Evolutionary conservation across 1,139 yeast genomes (phyloP).

Genomic region (Candida gigantensis): DNA sequence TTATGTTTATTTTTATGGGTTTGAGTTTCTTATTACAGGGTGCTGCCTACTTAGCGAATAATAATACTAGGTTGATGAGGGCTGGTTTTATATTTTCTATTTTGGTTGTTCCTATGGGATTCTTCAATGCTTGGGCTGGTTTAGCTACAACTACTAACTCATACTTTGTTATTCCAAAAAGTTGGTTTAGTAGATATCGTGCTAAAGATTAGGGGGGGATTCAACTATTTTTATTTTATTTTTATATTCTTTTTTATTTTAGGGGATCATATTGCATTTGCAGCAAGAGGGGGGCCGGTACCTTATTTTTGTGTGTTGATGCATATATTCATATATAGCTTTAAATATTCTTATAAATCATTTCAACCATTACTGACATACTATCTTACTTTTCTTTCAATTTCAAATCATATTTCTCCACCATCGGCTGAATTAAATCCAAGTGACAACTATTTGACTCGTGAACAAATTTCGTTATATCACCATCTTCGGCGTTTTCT

Average conservation of each 20-base stretch:
- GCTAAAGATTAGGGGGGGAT: too few species aligned
- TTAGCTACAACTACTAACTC: conserved; percentile 29
- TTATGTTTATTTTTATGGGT: neutral
- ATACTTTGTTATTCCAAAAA: conserved; percentile 18
- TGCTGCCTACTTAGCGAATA: neutral
- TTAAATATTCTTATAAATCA: too few species aligned
- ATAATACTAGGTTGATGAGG: neutral
- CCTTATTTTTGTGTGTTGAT: too few species aligned
- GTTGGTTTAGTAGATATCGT: too few species aligned
- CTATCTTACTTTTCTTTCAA: conserved; percentile 6
- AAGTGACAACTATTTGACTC: conserved; percentile 14
- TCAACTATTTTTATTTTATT: neutral
- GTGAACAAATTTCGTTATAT: conserved; percentile 15
- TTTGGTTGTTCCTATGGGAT: conserved; percentile 40
- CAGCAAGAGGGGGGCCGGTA: neutral
- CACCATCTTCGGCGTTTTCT: conserved; percentile 7
- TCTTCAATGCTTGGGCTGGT: conserved; percentile 41
- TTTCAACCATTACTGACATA: too few species aligned
- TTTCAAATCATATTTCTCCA: conserved; percentile 14
- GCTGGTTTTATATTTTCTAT: conserved; percentile 39
- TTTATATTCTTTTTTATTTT: too few species aligned
- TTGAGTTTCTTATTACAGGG: neutral
- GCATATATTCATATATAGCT: too few species aligned
- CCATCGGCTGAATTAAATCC: conserved; percentile 14
- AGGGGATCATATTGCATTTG: too few species aligned